Base-by-base conservation (phyloP, 768 basidiomycete species). In the Kwoniella bestiolae region DNA sequence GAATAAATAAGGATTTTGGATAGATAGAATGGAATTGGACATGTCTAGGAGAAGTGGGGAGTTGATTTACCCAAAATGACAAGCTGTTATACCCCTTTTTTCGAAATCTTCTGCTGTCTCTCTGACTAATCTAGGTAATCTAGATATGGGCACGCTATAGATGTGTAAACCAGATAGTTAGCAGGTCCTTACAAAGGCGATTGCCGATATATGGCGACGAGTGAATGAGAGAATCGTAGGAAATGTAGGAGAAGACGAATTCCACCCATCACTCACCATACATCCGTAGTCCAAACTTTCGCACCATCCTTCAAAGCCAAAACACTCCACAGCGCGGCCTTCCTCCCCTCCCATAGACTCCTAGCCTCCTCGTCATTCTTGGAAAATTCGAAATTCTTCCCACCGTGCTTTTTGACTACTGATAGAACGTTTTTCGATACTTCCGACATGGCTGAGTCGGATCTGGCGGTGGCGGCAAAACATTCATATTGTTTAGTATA, bases 231-330 rank as follows among this genome's bases (percentile, higher is more conserved):
- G n/a, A n/a, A n/a, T n/a, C n/a, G 35, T 23, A 26, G n/a, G n/a
- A 25, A 25, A 7, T 5, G 3, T 35, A 35, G 29, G 31, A 56
- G 55, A 32, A 18, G 14, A 8, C 18, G 11, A n/a, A 6, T 28
- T n/a, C n/a, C 31, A 56, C 26, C 8, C 29, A 38, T 11, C 5
- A 79, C 83, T 63, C 80, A 91, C 91, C 93, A 94, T 29, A 94
- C 92, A 79, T 94, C 92, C 0, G 93, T 95, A 25, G 88, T 90
- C 92, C 91, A 94, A 66, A 86, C 87, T 45, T 86, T 86, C 18
- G 83, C 81, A 9, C 86, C 90, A 14, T 89, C 89, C 56, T 86
- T 76, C 3, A 87, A 83, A 3, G 86, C 86, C 66, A 92, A 70
- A 25, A 87, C 88, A 26, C 87, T 88, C 83, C 86, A 89, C 41